Percentiles rank a stretch among this genome's conserved stretches.
phyloP scores from a whole-genome alignment of 345 rosid genomes.

The Citrus mangshanensis region DNA sequence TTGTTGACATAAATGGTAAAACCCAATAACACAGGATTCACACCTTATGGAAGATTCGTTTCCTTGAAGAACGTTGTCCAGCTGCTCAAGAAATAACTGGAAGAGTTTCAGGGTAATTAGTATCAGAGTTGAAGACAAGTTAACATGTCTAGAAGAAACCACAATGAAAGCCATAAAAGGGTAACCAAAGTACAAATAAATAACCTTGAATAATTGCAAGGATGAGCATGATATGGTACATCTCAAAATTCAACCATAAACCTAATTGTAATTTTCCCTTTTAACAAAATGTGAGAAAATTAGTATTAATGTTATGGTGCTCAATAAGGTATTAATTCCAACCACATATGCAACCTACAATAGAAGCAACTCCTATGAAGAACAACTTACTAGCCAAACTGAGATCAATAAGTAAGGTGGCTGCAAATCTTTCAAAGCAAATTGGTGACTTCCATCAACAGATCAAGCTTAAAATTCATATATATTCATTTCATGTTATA shows the following conservation, averaged over 20 bases:
- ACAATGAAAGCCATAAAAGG: neutral
- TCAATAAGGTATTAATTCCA: neutral
- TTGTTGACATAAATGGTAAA: neutral
- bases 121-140: conserved; percentile 1
- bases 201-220: neutral
- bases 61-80: conserved; percentile 84
- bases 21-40: conserved; percentile 1
- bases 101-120: conserved; percentile 14
- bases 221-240: neutral
- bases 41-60: conserved; percentile 74
- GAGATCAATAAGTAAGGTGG: neutral
- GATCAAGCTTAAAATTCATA: neutral
- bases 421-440: neutral
- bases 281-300: neutral
- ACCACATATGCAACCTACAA: neutral
- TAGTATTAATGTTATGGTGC: neutral
- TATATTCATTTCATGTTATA: neutral
- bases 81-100: conserved; percentile 94
- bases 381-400: neutral
- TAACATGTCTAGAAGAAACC: conserved; percentile 5
- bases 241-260: conserved; percentile 1
- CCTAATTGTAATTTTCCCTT: neutral
- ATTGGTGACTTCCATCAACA: neutral
- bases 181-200: neutral
- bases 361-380: neutral